A percentile compares a stretch with the other conserved stretches of the same genome.
phyloP scores from a whole-genome alignment of 768 basidiomycete genomes.

The Trametes elegans region DNA sequence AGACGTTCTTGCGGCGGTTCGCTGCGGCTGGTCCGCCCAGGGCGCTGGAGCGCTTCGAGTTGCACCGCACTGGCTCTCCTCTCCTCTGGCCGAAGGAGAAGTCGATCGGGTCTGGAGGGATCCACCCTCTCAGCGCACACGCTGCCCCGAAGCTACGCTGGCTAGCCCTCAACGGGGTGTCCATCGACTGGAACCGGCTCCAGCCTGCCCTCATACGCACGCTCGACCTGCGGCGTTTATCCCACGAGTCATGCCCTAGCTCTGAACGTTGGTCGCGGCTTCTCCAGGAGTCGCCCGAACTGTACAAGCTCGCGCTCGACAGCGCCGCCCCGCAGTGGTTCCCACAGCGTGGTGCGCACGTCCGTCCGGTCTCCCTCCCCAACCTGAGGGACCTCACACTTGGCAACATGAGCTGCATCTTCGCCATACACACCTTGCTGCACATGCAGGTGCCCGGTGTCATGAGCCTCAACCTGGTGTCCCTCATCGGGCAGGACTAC shows the following conservation, averaged over 20 bases:
- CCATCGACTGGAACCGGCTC: slow-evolving; percentile 57
- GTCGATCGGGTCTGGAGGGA: slow-evolving; percentile 18
- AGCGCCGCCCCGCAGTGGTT: slow-evolving; percentile 44
- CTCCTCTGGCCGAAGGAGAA: slow-evolving; percentile 6
- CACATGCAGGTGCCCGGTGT: slow-evolving; percentile 58
- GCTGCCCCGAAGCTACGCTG: slow-evolving; percentile 44
- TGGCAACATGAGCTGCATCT: slow-evolving; percentile 52
- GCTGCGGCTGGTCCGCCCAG: slow-evolving; percentile 11
- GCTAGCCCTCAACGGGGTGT: slow-evolving; percentile 56
- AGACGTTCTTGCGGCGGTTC: slow-evolving; percentile 36
- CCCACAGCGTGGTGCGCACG: slow-evolving; percentile 1
- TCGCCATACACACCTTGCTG: slow-evolving; percentile 45
- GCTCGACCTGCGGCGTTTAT: slow-evolving; percentile 63
- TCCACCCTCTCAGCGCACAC: slow-evolving; percentile 51
- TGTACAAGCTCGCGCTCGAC: slow-evolving; percentile 58
- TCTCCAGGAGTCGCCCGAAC: slow-evolving; percentile 30
- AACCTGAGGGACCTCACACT: slow-evolving; percentile 51
- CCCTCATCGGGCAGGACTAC: slow-evolving; percentile 51
- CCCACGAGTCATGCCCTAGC: slow-evolving; percentile 49
- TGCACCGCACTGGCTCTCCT: slow-evolving; percentile 48
- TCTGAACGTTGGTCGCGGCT: slow-evolving; percentile 47
- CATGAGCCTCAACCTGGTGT: slow-evolving; percentile 56
- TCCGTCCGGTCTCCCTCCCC: slow-evolving; percentile 44
- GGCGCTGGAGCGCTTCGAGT: slow-evolving; percentile 57
- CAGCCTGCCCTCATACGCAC: slow-evolving; percentile 52